Evolutionary conservation across 768 basidiomycete genomes (phyloP), one percentile per base, ranked within the genome.

Genomic region (Leucocoprinus sp.): DNA sequence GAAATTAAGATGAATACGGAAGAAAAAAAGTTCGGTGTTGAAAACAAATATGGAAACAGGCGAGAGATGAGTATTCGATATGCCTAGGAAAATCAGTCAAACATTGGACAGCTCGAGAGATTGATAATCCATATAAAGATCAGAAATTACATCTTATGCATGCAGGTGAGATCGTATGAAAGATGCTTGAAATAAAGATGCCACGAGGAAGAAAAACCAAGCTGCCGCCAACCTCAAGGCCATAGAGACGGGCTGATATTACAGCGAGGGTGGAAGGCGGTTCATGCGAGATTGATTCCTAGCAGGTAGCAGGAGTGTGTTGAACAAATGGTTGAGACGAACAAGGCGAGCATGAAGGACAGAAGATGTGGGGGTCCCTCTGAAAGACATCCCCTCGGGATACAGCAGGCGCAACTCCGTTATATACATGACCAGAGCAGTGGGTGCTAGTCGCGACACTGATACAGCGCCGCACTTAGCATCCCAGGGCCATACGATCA

Each of bases 401-500:
- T 23, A 15, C 14, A 42, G 19, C 38, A 18, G 19, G 18, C 29
- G n/a, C 15, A 23, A 21, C 9, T 18, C 29, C 46, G 36, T 40
- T 24, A 8, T 14, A 34, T 22, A 26, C 34, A 41, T 34, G 34
- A 18, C 38, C 14, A 29, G 24, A 23, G 34, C 45, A 48, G 24
- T 27, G 36, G n/a, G 14, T 9, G 5, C 7, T 37, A 11, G 6
- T 18, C 11, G 18, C 15, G 17, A 19, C 36, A n/a, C 17, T n/a
- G 18, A 5, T 19, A 15, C 17, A 21, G 17, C 7, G 11, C 11
- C 22, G 1, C 14, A 9, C 12, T 48, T 36, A 48, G 24, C 46
- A 48, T 5, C 46, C 46, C 23, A 48, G 23, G 14, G 46, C 26
- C 72, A 83, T 71, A 44, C 80, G 73, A 19, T 70, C 56, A 4